These are phyloP conservation scores for Solanum rostratum DNA, from an alignment of 257 asterid genomes.

Conservation along the genomic window DNA sequence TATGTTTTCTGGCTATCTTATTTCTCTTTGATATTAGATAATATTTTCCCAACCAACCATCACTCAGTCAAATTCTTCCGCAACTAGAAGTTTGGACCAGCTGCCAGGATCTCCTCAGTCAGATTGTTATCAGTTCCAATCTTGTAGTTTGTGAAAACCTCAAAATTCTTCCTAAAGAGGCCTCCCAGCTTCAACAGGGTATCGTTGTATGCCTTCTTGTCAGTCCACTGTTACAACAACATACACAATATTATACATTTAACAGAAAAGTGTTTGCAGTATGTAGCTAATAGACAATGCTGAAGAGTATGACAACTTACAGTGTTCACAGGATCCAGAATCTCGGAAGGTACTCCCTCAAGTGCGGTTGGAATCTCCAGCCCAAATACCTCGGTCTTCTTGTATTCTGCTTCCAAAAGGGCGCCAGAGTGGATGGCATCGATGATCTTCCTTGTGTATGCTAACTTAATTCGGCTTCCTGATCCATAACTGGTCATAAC, in stretches of 20 bases:
- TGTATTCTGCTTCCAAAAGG: slow-evolving; percentile 48
- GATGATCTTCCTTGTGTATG: slow-evolving; percentile 80
- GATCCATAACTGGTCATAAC: slow-evolving; percentile 52
- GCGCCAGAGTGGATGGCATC: slow-evolving; percentile 79
- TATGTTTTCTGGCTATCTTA: background rate
- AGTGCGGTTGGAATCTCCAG: slow-evolving; percentile 76
- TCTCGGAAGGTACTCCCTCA: slow-evolving; percentile 86
- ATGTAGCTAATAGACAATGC: background rate
- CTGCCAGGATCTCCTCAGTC: slow-evolving; percentile 66
- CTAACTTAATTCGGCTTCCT: slow-evolving; percentile 72
- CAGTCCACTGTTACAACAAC: slow-evolving; percentile 47
- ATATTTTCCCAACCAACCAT: background rate
- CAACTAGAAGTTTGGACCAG: slow-evolving; percentile 63
- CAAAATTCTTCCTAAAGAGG: slow-evolving; percentile 75
- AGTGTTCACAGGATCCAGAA: slow-evolving; percentile 74
- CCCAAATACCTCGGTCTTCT: slow-evolving; percentile 75
- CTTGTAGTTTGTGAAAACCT: slow-evolving; percentile 52
- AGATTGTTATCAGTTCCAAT: slow-evolving; percentile 60
- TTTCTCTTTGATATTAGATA: background rate
- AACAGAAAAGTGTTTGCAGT: background rate
- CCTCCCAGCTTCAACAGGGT: slow-evolving; percentile 68
- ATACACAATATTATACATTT: background rate
- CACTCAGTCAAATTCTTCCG: background rate
- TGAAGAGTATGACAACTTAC: slow-evolving; percentile 31
- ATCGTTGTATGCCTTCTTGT: slow-evolving; percentile 56